Evolutionary conservation across 768 basidiomycete genomes (phyloP), one percentile per base, ranked within the genome.

Genomic region (Rhodotorula taiwanensis): DNA sequence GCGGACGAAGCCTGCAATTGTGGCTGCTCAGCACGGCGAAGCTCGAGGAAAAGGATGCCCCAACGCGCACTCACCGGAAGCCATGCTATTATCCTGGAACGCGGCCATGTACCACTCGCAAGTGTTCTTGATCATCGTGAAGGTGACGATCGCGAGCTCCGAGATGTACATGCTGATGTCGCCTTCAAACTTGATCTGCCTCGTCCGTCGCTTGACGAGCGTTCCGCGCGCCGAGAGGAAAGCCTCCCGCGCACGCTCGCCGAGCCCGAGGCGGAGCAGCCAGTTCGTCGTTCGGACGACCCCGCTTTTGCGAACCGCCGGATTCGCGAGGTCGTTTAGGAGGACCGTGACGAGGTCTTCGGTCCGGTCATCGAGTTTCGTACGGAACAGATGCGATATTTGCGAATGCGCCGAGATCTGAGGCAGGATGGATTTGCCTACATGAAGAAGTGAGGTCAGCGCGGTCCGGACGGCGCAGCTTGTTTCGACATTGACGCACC

Each of bases 81-180:
- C 87, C 66, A 89, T 88, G 69, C 91, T 86, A 73, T 95, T 92
- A 76, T 97, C 95, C 75, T 86, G 88, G 77, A 95, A 99, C 60
- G 90, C 92, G 1, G 87, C 86, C 70, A 97, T 79, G 76, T 89
- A 99, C 95, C 95, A 99, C 76, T 99, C 94, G 68, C 89, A 89
- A 2, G 93, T 95, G 73, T 98, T 90, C 74, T 95, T 93, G 74
- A 99, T 87, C 2, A 89, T 85, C 1, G 92, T 95, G 72, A 98
- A 98, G 61, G 86, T 83, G 0, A 98, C 88, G 45, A 92, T 80
- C 4, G 90, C 84, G 39, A 98, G 79, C 72, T 97, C 89, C 39
- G 84, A 86, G 52, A 98, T 81, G 72, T 94, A 98, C 52, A 86
- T 80, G 5, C 81, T 83, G 39, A 93, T 84, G 71, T 92, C 84